Evolutionary conservation across 192 early-diverging fungal species (phyloP).

Genomic region (Coemansia sp.): DNA sequence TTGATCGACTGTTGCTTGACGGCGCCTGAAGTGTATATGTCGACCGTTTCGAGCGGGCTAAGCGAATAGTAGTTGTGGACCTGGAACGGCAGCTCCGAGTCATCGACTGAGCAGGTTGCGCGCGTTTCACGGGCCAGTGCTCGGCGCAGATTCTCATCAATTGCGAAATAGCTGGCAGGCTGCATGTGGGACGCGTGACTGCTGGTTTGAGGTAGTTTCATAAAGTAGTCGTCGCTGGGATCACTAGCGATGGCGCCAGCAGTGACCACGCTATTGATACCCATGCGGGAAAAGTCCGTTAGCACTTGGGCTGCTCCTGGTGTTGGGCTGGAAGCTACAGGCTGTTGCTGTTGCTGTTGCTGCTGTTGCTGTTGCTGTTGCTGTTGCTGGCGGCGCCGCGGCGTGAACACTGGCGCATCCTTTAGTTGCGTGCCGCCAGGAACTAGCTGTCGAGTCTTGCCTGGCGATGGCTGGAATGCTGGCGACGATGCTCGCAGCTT

Average conservation of each 20-base stretch:
- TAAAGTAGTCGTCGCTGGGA: conserved; percentile 20
- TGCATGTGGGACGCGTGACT: conserved; percentile 73
- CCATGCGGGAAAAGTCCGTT: conserved; percentile 1
- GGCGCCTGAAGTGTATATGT: conserved; percentile 58
- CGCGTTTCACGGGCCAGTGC: conserved; percentile 60
- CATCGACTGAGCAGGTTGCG: conserved; percentile 34
- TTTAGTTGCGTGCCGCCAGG: conserved; percentile 6
- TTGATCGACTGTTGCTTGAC: conserved; percentile 79
- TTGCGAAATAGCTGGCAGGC: conserved; percentile 77
- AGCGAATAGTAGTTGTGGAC: conserved; percentile 88
- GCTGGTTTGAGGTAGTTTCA: conserved; percentile 12
- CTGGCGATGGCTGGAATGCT: conserved; percentile 31
- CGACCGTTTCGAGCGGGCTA: conserved; percentile 57
- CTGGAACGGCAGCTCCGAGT: conserved; percentile 67
- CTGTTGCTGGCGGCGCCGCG: conserved; percentile 14
- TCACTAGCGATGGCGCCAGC: background rate
- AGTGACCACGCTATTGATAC: background rate
- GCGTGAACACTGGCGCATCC: conserved; percentile 31
- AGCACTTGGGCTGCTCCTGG: background rate
- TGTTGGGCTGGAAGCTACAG: background rate
- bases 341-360: conserved; percentile 4
- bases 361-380: background rate
- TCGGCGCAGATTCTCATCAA: conserved; percentile 79
- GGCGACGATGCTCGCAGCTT: conserved; percentile 46
- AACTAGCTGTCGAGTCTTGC: conserved; percentile 4